Percentiles rank a stretch among this genome's conserved stretches.
These are phyloP conservation scores for Sarcodon aspratus DNA, from an alignment of 768 basidiomycete species.

Conservation along the genomic window DNA sequence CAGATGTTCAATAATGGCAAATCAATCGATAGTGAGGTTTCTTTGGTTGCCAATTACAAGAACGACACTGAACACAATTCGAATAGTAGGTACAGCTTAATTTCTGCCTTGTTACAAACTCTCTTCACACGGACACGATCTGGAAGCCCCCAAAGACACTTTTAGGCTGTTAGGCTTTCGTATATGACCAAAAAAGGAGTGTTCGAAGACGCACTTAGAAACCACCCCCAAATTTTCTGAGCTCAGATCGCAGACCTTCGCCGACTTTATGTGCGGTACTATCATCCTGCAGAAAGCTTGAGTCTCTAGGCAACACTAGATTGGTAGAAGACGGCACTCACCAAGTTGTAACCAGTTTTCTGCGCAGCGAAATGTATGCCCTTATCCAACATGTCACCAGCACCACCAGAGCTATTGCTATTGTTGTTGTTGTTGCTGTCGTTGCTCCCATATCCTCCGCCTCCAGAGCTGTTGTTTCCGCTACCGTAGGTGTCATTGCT, in stretches of 20 bases:
- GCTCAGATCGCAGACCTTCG: slow-evolving; percentile 15
- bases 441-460: slow-evolving; percentile 11
- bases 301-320: not conserved
- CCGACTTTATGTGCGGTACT: slow-evolving; percentile 27
- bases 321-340: slow-evolving; percentile 15
- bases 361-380: slow-evolving; percentile 23
- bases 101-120: too few relatives aligned
- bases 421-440: slow-evolving; percentile 12
- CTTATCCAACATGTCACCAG: slow-evolving; percentile 24
- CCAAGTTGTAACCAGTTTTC: slow-evolving; percentile 33
- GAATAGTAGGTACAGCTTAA: too few relatives aligned
- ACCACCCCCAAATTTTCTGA: slow-evolving; percentile 8
- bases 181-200: not conserved
- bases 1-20: too few relatives aligned
- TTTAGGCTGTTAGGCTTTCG: too few relatives aligned
- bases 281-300: slow-evolving; percentile 14
- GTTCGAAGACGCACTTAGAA: not conserved
- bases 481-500: slow-evolving; percentile 2
- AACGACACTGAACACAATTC: too few relatives aligned
- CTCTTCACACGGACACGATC: too few relatives aligned
- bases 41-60: too few relatives aligned
- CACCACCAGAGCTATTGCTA: slow-evolving; percentile 15
- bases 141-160: too few relatives aligned
- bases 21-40: too few relatives aligned
- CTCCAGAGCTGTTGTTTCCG: slow-evolving; percentile 2